These are phyloP conservation scores for Yamadazyma mexicana DNA, from an alignment of 1,139 yeast species.

Conservation along the genomic window DNA sequence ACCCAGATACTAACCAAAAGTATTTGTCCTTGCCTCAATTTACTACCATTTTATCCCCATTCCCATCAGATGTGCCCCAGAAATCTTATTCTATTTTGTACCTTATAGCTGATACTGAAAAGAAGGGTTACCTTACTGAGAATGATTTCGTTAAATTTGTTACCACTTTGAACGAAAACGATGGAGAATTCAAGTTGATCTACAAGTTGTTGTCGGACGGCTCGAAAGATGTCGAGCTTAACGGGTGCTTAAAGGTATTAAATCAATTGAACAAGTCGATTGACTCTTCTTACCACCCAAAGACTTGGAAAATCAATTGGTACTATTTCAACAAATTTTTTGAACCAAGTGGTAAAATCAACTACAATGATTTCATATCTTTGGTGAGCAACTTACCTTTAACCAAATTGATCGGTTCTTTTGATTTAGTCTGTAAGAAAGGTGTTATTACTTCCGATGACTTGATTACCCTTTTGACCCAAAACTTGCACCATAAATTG, in stretches of 20 bases:
- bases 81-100: conserved; percentile 52
- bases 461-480: conserved; percentile 33
- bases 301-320: conserved; percentile 46
- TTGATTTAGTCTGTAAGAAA: conserved; percentile 38
- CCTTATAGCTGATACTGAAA: conserved; percentile 60
- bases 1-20: conserved; percentile 23
- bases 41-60: conserved; percentile 43
- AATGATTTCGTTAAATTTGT: conserved; percentile 63
- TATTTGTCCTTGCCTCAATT: conserved; percentile 38
- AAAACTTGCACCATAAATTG: conserved; percentile 45
- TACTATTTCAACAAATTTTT: conserved; percentile 43
- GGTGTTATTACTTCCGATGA: conserved; percentile 35
- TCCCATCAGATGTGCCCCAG: conserved; percentile 41
- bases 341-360: conserved; percentile 41
- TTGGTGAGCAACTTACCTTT: conserved; percentile 47
- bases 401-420: conserved; percentile 47
- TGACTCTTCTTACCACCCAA: conserved; percentile 45
- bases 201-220: conserved; percentile 31
- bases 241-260: conserved; percentile 40
- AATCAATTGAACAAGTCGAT: conserved; percentile 42
- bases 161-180: conserved; percentile 51
- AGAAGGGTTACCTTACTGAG: conserved; percentile 61
- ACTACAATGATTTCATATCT: conserved; percentile 41
- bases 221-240: conserved; percentile 27
- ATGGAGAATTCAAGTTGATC: conserved; percentile 59